Evolutionary conservation across 202 grass and related monocot species (phyloP).

Genomic region (Bolboschoenoplectus hybrid): DNA sequence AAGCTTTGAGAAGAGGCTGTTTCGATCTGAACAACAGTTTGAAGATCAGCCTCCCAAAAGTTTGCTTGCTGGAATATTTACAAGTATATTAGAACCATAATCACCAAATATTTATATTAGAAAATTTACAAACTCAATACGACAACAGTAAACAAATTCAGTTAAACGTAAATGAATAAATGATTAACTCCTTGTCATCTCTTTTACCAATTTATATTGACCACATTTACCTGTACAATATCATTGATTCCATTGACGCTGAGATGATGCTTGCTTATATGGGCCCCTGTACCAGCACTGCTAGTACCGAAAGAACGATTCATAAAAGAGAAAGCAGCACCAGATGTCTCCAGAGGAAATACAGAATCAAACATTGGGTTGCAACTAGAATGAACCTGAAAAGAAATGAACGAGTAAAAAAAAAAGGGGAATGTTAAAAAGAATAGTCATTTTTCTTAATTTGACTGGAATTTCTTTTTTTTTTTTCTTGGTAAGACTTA

Average conservation of each 20-base stretch:
- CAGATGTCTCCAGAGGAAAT: conserved; percentile 73
- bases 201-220: too few relatives aligned
- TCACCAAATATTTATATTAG: not conserved
- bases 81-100: conserved; percentile 14
- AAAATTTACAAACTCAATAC: conserved; percentile 10
- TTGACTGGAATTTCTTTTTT: not conserved
- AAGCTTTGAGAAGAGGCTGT: conserved; percentile 46
- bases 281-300: conserved; percentile 42
- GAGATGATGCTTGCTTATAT: conserved; percentile 20
- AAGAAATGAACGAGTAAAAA: conserved; percentile 16
- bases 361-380: conserved; percentile 51
- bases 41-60: conserved; percentile 67
- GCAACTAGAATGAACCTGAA: conserved; percentile 72
- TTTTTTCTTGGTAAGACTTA: not conserved
- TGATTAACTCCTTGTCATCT: not conserved
- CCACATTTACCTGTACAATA: conserved; percentile 37
- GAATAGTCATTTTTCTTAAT: not conserved
- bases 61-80: conserved; percentile 50
- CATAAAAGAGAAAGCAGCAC: conserved; percentile 54
- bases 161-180: not conserved
- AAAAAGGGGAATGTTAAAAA: conserved; percentile 26
- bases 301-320: conserved; percentile 46
- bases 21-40: conserved; percentile 47
- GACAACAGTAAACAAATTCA: not conserved
- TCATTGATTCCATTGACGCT: conserved; percentile 28